Base-by-base conservation (phyloP, 2,329 filamentous ascomycete genomes). In the Cadophora gregata region DNA sequence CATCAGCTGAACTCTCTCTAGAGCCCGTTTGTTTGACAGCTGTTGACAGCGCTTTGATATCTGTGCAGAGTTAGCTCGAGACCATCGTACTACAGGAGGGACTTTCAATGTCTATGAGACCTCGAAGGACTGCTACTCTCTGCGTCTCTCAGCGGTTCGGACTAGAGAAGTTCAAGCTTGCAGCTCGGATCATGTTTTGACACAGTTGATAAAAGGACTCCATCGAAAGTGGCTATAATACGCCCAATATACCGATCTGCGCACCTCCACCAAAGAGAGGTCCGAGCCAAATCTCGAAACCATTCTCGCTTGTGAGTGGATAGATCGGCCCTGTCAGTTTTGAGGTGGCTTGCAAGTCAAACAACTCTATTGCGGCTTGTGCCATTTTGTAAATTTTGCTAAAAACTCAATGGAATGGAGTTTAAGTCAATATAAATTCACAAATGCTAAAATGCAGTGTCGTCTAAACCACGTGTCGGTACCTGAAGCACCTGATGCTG, bases 241-340 rank as follows among this genome's bases (percentile, higher is more conserved):
- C 38, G 38, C 38, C 38, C 38, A 42, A 42, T 42, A 42, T 42
- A 31, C 31, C n/a, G 53, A 58, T 58, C 50, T 53, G 50, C 31
- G 25, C 36, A 47, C 36, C 9, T 53, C 48, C 27, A 12, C 48
- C 48, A 25, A 53, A 14, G 48, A 53, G 58, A 45, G 38, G 58
- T 48, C 58, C 38, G 25, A 60, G 58, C 48, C 27, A 29, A n/a
- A 59, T 33, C 33, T 59, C 56, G 63, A 59, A 64, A 64, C 56
- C 10, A 21, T 60, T 33, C 31, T 64, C 47, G 63, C 48, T 48
- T 60, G 33, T 59, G 29, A 64, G 56, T 60, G 63, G 63, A 36
- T 60, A 24, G 24, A 27, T 29, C 8, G 29, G 36, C 53, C 53
- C 38, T 42, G 38, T 14, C 27, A 29, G 16, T 53, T 24, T 21